These are phyloP conservation scores for Cafeteria roenbergensis DNA, from an alignment of 108 stramenopile genomes.

Conservation along the genomic window DNA sequence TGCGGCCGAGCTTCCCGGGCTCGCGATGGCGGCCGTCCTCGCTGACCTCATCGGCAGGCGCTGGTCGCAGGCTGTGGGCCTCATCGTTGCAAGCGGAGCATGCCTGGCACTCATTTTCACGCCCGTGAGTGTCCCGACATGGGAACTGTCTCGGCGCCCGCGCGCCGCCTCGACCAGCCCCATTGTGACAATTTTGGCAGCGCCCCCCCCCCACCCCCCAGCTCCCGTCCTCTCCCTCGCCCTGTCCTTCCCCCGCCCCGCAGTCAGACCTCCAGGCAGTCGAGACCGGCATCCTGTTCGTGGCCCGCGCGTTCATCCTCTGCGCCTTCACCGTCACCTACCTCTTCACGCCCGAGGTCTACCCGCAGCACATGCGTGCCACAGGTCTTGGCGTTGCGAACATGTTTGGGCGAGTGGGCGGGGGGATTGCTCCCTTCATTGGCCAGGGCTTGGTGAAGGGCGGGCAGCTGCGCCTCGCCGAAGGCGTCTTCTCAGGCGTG, in stretches of 20 bases:
- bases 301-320: constrained; percentile 8
- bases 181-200: too few species aligned
- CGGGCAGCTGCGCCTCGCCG: constrained; percentile 2
- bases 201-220: too few species aligned
- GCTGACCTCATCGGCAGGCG: constrained; percentile 8
- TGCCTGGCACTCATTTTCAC: constrained; percentile 7
- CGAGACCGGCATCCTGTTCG: constrained; percentile 5
- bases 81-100: neutral
- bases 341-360: constrained; percentile 18
- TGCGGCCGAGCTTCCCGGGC: constrained; percentile 11
- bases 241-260: too few species aligned
- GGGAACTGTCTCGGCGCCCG: too few species aligned
- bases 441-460: constrained; percentile 12
- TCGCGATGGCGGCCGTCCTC: constrained; percentile 4
- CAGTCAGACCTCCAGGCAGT: too few species aligned
- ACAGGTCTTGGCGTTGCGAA: constrained; percentile 17
- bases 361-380: constrained; percentile 12
- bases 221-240: too few species aligned
- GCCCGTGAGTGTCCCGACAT: too few species aligned
- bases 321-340: constrained; percentile 9
- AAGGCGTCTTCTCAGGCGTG: neutral
- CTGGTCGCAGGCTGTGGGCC: constrained; percentile 3
- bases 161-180: too few species aligned
- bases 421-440: constrained; percentile 21
- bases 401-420: constrained; percentile 10